These are phyloP conservation scores for Trichoderma sp. DNA, from an alignment of 2,329 filamentous ascomycete species.

Conservation along the genomic window DNA sequence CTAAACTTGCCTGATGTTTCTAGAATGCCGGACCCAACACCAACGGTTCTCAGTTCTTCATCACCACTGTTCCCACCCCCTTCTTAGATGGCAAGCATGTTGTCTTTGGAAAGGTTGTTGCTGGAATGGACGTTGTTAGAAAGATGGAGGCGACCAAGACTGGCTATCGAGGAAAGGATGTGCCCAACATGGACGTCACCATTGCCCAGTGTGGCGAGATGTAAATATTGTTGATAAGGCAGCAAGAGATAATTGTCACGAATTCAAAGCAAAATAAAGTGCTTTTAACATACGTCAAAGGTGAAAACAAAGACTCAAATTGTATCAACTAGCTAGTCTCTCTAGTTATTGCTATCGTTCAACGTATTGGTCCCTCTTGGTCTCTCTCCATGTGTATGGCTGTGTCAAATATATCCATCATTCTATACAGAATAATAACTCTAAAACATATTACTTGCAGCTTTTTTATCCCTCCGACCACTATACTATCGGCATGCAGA, in stretches of 20 bases:
- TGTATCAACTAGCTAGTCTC: background rate
- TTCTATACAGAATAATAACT: background rate
- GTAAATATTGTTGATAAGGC: slow-evolving; percentile 43
- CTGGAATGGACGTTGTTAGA: slow-evolving; percentile 83
- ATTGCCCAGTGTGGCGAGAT: slow-evolving; percentile 92
- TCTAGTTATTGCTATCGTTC: background rate
- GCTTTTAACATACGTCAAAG: background rate
- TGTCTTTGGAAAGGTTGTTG: slow-evolving; percentile 86
- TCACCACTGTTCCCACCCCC: slow-evolving; percentile 82
- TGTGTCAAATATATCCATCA: background rate
- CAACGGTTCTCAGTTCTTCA: slow-evolving; percentile 97
- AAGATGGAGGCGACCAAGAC: slow-evolving; percentile 94
- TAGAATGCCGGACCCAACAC: slow-evolving; percentile 89
- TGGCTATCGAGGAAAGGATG: slow-evolving; percentile 68
- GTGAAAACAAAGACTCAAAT: background rate
- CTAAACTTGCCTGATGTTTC: background rate
- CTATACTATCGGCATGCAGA: background rate
- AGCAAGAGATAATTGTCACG: background rate
- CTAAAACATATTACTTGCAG: background rate
- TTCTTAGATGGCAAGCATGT: slow-evolving; percentile 93
- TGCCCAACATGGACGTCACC: slow-evolving; percentile 79
- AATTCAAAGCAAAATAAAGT: background rate
- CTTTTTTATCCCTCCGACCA: background rate
- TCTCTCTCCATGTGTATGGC: background rate
- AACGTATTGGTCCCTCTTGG: background rate